phyloP scores from a whole-genome alignment of 192 early-diverging fungal genomes.

The Entomortierella parvispora region DNA sequence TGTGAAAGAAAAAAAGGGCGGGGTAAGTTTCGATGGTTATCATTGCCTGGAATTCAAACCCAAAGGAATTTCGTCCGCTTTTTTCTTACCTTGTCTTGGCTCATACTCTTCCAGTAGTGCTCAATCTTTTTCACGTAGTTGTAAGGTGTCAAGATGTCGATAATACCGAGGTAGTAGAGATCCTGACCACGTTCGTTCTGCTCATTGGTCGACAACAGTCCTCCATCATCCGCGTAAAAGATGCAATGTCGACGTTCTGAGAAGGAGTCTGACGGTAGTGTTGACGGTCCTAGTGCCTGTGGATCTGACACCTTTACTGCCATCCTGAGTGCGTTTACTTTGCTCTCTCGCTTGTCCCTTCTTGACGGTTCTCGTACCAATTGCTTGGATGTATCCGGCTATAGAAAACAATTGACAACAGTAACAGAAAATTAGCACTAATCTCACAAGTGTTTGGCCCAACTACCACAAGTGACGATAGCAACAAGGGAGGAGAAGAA shows the following conservation, averaged over 20 bases:
- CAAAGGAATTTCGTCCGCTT: too few species aligned
- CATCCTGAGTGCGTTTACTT: slow-evolving; percentile 63
- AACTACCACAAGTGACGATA: too few species aligned
- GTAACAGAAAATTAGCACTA: too few species aligned
- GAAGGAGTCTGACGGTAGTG: slow-evolving; percentile 64
- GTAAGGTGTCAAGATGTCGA: slow-evolving; percentile 98
- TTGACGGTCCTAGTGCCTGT: slow-evolving; percentile 64
- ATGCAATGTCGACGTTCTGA: slow-evolving; percentile 77
- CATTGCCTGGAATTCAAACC: too few species aligned
- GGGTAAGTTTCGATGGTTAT: too few species aligned
- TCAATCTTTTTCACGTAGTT: slow-evolving; percentile 89
- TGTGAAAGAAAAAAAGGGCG: slow-evolving; percentile 10
- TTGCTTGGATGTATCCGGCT: slow-evolving; percentile 60
- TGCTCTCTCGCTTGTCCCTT: slow-evolving; percentile 62
- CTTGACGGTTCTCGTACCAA: slow-evolving; percentile 55
- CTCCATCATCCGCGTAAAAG: slow-evolving; percentile 94
- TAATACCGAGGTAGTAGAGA: slow-evolving; percentile 96
- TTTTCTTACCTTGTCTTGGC: slow-evolving; percentile 72
- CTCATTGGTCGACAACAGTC: slow-evolving; percentile 81
- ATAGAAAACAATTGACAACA: background rate
- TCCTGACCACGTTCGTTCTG: slow-evolving; percentile 72
- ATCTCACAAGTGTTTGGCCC: too few species aligned
- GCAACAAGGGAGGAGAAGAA: too few species aligned
- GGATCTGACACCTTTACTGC: slow-evolving; percentile 69
- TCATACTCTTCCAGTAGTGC: slow-evolving; percentile 87